Evolutionary conservation across 2,329 filamentous ascomycete species (phyloP), one percentile per base, ranked within the genome.

Genomic region (Cercospora sp.): DNA sequence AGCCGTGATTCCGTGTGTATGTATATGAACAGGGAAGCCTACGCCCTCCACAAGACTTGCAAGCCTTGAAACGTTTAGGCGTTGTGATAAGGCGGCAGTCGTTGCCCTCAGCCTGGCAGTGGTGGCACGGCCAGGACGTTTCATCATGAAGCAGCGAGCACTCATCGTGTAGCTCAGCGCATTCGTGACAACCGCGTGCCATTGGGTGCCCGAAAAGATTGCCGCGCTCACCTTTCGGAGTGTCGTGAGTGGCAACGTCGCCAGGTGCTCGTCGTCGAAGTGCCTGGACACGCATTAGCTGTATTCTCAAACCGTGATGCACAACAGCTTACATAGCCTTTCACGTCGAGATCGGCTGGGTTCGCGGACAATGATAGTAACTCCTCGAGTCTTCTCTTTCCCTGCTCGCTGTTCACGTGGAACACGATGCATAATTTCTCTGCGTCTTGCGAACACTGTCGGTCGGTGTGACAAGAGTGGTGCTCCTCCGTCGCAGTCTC

Each of bases 101-200:
- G 13, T 75, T 59, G 4, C 69, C 70, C 42, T 77, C 72, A 2
- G 74, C 74, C 5, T 55, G 64, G 64, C 81, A 82, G 13, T 69
- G 69, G 9, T 72, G 48, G 69, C 81, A 82, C 3, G 80, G 81
- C 70, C 80, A 82, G 1, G 67, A 61, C 3, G 69, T 67, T 13
- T 76, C 76, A 62, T 79, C 71, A 3, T 78, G 70, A 12, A 80
- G 60, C 3, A 82, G 72, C 0, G 77, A 76, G 66, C 81, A 82
- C 5, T 72, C 58, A 10, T 64, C 59, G 18, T 53, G 51, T 20
- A 65, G 42, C 7, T 45, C 39, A 10, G 51, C 65, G 39, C 69
- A 71, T 23, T 33, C 60, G 60, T 60, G 63, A 59, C 71, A 71
- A 8, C 71, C 65, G 28, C 71, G 68, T 8, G 71, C 68, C 16